Percentiles rank a stretch among this genome's conserved stretches.
Evolutionary conservation across 2,329 filamentous ascomycete species (phyloP).

Genomic region (Blastomyces percursus): DNA sequence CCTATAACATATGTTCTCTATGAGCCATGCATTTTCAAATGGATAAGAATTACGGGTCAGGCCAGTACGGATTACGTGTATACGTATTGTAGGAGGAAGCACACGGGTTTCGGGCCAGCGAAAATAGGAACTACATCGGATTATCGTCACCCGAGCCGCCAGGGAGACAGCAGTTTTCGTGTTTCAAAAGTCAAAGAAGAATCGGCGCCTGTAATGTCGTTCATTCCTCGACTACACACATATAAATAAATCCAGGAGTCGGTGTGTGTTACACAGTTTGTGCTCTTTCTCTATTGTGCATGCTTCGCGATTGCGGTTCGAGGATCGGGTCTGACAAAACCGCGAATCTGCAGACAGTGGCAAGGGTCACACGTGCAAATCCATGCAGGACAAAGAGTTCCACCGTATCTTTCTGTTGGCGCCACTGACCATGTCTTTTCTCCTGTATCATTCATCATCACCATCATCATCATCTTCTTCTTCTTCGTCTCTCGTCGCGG

Average conservation of each 20-base stretch:
- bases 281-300: background rate
- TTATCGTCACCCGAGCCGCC: background rate
- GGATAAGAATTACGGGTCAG: too few relatives aligned
- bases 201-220: background rate
- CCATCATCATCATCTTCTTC: too few relatives aligned
- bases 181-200: background rate
- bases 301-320: background rate
- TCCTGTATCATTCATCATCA: too few relatives aligned
- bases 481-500: background rate
- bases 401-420: background rate
- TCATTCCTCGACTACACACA: background rate
- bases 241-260: background rate
- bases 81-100: too few relatives aligned
- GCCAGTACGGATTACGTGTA: too few relatives aligned
- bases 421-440: background rate
- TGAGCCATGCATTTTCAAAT: too few relatives aligned
- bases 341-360: background rate
- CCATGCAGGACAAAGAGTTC: slow-evolving; percentile 3
- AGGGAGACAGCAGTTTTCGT: background rate
- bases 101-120: too few relatives aligned
- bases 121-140: too few relatives aligned
- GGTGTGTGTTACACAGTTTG: background rate
- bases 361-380: slow-evolving; percentile 1
- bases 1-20: too few relatives aligned
- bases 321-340: background rate